phyloP scores from a whole-genome alignment of 139 green algal genomes.

The Protoeuglena noctilucae region DNA sequence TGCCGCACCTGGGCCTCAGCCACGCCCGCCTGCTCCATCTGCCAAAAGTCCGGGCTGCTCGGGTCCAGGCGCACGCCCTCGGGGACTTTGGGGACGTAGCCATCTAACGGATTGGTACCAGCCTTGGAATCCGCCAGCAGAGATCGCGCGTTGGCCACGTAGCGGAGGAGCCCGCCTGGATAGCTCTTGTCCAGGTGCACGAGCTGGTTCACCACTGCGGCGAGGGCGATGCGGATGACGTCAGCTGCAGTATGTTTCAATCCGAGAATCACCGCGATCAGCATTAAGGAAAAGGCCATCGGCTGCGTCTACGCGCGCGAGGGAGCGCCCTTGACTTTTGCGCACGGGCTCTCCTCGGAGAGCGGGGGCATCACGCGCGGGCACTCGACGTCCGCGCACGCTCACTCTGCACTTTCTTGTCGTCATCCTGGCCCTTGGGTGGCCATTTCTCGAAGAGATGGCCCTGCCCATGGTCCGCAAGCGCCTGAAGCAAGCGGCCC shows the following conservation, averaged over 20 bases:
- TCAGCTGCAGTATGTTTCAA: no score
- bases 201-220: slow-evolving; percentile 49
- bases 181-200: slow-evolving; percentile 52
- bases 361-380: neutral
- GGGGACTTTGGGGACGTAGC: slow-evolving; percentile 72
- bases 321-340: neutral
- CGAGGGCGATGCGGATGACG: slow-evolving; percentile 35
- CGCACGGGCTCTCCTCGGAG: neutral
- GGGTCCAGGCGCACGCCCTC: slow-evolving; percentile 64
- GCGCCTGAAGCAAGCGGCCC: neutral
- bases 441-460: slow-evolving; percentile 67
- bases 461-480: slow-evolving; percentile 26
- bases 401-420: slow-evolving; percentile 5
- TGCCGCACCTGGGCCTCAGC: neutral
- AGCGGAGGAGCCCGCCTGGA: slow-evolving; percentile 58
- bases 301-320: slow-evolving; percentile 8
- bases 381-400: neutral
- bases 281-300: neutral
- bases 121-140: slow-evolving; percentile 68
- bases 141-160: slow-evolving; percentile 67
- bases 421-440: slow-evolving; percentile 5
- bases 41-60: slow-evolving; percentile 34
- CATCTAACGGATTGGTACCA: slow-evolving; percentile 84
- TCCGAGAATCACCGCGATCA: neutral
- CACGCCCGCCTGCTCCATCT: slow-evolving; percentile 10